A percentile compares a stretch with the other conserved stretches of the same genome.
phyloP scores from a whole-genome alignment of 768 basidiomycete species.

The Omphalotus guepiniiformis region DNA sequence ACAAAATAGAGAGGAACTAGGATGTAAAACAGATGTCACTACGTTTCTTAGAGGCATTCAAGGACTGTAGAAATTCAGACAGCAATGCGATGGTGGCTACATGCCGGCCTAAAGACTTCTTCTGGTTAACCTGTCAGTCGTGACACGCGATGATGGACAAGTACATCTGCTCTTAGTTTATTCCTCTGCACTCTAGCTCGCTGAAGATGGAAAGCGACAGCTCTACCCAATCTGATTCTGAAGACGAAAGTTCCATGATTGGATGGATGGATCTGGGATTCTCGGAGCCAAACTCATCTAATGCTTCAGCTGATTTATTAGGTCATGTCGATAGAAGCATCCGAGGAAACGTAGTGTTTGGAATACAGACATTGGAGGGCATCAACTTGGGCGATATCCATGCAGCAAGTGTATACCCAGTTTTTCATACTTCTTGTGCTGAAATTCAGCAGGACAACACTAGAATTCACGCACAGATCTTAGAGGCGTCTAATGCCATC shows the following conservation, averaged over 20 bases:
- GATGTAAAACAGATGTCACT: slow-evolving; percentile 52
- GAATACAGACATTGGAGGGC: too few species aligned
- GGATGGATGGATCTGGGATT: not conserved
- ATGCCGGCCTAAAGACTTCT: slow-evolving; percentile 1
- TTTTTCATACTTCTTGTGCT: too few species aligned
- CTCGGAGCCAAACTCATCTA: not conserved
- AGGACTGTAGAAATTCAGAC: slow-evolving; percentile 35
- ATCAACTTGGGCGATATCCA: too few species aligned
- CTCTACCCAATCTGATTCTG: slow-evolving; percentile 3
- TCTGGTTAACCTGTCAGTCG: slow-evolving; percentile 4
- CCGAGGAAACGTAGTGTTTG: too few species aligned
- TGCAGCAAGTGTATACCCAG: too few species aligned
- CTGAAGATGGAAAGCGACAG: not conserved
- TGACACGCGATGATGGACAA: too few species aligned
- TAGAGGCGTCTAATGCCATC: slow-evolving; percentile 18
- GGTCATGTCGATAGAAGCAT: too few species aligned
- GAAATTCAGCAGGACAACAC: too few species aligned
- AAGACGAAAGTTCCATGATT: slow-evolving; percentile 4
- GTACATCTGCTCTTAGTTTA: too few species aligned
- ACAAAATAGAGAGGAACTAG: slow-evolving; percentile 41
- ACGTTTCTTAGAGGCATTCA: slow-evolving; percentile 54
- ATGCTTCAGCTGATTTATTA: not conserved
- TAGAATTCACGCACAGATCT: slow-evolving; percentile 15
- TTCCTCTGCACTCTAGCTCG: too few species aligned
- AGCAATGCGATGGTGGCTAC: not conserved